These are phyloP conservation scores for Lactifluus echinatus DNA, from an alignment of 768 basidiomycete species.

Conservation along the genomic window DNA sequence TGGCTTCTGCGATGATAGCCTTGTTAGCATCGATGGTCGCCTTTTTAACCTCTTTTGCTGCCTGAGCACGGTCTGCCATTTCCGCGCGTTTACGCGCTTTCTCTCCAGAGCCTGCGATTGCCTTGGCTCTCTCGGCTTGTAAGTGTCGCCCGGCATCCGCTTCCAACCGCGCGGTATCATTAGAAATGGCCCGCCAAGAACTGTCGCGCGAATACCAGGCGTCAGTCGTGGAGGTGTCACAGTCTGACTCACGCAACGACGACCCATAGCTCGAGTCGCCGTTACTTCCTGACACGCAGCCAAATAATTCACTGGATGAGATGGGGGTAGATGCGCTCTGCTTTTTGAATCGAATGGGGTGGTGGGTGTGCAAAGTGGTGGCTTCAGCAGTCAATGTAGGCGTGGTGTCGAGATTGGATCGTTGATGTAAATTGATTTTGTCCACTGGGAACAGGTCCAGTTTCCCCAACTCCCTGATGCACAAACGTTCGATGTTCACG, in stretches of 20 bases:
- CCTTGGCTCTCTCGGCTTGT: neutral
- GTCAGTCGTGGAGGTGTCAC: slow-evolving; percentile 2
- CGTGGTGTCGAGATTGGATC: slow-evolving; percentile 27
- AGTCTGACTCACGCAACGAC: slow-evolving; percentile 4
- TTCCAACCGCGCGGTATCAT: neutral
- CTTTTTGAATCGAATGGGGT: neutral
- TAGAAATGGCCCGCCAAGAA: neutral
- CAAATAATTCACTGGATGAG: neutral
- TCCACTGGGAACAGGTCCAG: slow-evolving; percentile 30
- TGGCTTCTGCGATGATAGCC: no score
- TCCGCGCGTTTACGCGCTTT: neutral
- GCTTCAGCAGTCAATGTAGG: no score
- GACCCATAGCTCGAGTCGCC: slow-evolving; percentile 13
- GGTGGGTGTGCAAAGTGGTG: neutral
- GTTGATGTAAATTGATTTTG: slow-evolving; percentile 34
- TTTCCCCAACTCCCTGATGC: slow-evolving; percentile 33
- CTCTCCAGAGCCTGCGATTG: neutral
- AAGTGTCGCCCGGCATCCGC: neutral
- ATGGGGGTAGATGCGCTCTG: slow-evolving; percentile 4
- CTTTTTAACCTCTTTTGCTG: no score
- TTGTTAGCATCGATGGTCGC: no score
- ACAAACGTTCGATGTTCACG: slow-evolving; percentile 32
- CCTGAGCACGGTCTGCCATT: neutral
- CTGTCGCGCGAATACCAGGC: slow-evolving; percentile 1
- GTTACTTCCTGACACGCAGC: neutral